phyloP scores from a whole-genome alignment of 2,329 filamentous ascomycete species.

The Allantophomopsis lycopodina region DNA sequence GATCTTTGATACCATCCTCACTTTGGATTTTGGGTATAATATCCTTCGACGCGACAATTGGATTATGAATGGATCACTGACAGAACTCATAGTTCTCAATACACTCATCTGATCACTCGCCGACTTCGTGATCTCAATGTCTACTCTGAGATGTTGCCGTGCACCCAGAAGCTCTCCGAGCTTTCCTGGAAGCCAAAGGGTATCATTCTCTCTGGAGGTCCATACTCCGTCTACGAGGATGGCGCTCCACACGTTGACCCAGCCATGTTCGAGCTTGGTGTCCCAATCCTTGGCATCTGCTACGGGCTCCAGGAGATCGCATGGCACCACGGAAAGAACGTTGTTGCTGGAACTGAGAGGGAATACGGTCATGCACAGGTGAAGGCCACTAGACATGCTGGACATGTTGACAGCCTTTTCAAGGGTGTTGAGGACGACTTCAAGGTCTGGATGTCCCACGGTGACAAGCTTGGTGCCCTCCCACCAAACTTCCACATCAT shows the following conservation, averaged over 20 bases:
- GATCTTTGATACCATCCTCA: conserved; percentile 42
- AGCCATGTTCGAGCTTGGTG: conserved; percentile 61
- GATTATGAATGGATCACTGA: too few relatives aligned
- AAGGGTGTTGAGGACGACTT: conserved; percentile 56
- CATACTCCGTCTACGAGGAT: conserved; percentile 68
- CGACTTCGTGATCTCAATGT: conserved; percentile 67
- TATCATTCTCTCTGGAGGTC: conserved; percentile 63
- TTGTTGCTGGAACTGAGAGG: conserved; percentile 43
- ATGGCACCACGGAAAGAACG: conserved; percentile 52
- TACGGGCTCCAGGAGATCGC: conserved; percentile 57
- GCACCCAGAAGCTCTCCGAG: conserved; percentile 68
- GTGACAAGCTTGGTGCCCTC: conserved; percentile 67
- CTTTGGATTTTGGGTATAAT: conserved; percentile 49
- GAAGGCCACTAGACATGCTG: conserved; percentile 39
- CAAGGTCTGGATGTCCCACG: conserved; percentile 76
- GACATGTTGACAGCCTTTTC: conserved; percentile 68
- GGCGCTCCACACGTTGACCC: conserved; percentile 71
- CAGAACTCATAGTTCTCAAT: conserved; percentile 35
- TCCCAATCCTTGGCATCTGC: conserved; percentile 35
- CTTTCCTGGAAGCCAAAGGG: conserved; percentile 71
- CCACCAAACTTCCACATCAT: conserved; percentile 62
- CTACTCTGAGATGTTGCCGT: conserved; percentile 80
- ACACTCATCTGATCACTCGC: conserved; percentile 61
- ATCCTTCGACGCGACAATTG: too few relatives aligned
- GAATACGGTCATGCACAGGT: conserved; percentile 64